Evolutionary conservation across 2,329 filamentous ascomycete species (phyloP).

Genomic region (Penicillium sclerotiorum): DNA sequence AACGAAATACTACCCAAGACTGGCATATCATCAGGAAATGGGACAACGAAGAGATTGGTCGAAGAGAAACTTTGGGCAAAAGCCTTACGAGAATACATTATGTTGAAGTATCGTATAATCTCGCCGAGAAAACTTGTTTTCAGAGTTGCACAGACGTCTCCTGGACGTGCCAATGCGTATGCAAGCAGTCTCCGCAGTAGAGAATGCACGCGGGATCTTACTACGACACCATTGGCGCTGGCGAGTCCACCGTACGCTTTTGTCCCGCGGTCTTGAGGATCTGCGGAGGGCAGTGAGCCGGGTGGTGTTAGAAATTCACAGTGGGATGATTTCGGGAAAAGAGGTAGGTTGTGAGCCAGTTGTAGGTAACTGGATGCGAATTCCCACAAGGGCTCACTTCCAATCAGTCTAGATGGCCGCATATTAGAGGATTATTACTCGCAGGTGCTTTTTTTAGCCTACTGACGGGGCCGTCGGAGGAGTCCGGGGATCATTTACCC

Average conservation of each 20-base stretch:
- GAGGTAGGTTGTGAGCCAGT: too few relatives aligned
- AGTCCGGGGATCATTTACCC: constrained; percentile 2
- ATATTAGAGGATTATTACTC: neutral
- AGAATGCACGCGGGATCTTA: constrained; percentile 1
- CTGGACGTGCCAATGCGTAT: neutral
- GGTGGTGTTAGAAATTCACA: too few relatives aligned
- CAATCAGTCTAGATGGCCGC: too few relatives aligned
- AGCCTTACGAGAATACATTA: constrained; percentile 1
- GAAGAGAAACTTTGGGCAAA: neutral
- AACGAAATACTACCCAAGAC: too few relatives aligned
- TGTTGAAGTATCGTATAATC: neutral
- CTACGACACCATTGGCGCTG: constrained; percentile 1
- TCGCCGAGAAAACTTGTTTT: constrained; percentile 1
- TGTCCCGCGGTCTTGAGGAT: neutral
- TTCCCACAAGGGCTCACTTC: too few relatives aligned
- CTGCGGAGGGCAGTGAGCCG: neutral
- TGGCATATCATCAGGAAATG: neutral
- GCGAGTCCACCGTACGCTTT: neutral
- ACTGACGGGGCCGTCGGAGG: neutral
- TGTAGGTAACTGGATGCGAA: too few relatives aligned
- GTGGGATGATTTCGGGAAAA: too few relatives aligned
- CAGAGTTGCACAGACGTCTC: neutral
- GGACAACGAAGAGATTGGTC: neutral
- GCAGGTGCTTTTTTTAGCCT: neutral
- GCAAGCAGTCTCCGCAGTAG: constrained; percentile 3